Conservation (phyloP, 2,329 filamentous ascomycete genomes). For the Byssochlamys sp. region DNA sequence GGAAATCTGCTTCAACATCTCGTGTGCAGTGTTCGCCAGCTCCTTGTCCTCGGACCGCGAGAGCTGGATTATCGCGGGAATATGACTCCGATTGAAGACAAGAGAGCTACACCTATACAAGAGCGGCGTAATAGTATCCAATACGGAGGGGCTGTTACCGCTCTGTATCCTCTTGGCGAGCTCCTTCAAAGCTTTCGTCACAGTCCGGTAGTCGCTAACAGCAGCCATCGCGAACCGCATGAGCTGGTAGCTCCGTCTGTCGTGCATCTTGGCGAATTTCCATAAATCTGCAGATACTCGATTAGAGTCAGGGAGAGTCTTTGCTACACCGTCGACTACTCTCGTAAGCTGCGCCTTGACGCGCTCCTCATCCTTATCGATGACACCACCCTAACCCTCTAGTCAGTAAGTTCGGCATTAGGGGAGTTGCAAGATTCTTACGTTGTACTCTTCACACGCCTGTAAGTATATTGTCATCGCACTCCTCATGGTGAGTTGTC, state of each 20-base stretch:
- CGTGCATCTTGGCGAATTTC: slow-evolving; percentile 84
- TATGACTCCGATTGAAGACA: slow-evolving; percentile 88
- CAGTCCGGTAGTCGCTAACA: slow-evolving; percentile 84
- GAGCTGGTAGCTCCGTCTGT: slow-evolving; percentile 80
- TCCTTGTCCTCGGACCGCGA: slow-evolving; percentile 74
- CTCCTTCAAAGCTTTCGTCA: slow-evolving; percentile 83
- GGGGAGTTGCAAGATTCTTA: slow-evolving; percentile 14
- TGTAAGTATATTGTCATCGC: slow-evolving; percentile 68
- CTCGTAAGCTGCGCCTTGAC: slow-evolving; percentile 61
- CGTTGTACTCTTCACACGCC: slow-evolving; percentile 78
- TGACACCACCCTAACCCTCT: slow-evolving; percentile 55
- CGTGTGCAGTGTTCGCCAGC: slow-evolving; percentile 69
- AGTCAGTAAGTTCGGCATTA: slow-evolving; percentile 5
- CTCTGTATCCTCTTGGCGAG: slow-evolving; percentile 70
- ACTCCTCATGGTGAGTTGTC: slow-evolving; percentile 64
- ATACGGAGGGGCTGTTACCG: slow-evolving; percentile 50
- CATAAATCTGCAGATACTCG: slow-evolving; percentile 68
- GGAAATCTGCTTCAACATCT: slow-evolving; percentile 85
- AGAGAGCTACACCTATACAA: slow-evolving; percentile 75
- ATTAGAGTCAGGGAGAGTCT: slow-evolving; percentile 64
- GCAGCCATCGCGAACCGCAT: slow-evolving; percentile 75
- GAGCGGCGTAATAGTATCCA: slow-evolving; percentile 73
- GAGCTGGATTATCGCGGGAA: slow-evolving; percentile 78
- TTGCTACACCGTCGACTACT: slow-evolving; percentile 62
- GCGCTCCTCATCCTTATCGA: slow-evolving; percentile 56